Conservation (phyloP, 768 basidiomycete genomes). For the Neoboletus magnificus region DNA sequence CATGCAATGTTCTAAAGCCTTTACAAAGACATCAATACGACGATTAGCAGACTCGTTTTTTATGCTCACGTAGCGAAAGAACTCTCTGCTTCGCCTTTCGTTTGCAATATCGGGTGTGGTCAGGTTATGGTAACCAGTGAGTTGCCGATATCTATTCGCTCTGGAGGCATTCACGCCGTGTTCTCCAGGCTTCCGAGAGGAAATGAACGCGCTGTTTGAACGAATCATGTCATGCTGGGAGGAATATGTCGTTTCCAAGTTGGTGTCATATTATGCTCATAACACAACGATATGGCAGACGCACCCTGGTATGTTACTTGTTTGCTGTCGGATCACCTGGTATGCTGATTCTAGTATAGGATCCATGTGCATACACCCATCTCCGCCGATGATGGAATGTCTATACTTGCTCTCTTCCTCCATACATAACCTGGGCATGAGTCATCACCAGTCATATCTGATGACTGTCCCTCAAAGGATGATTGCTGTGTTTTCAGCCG, state of each 20-base stretch:
- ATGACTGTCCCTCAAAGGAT: conserved; percentile 37
- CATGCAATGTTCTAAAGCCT: conserved; percentile 1
- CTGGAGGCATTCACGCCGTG: conserved; percentile 4
- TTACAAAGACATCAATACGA: conserved; percentile 5
- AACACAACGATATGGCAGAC: conserved; percentile 3
- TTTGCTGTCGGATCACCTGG: conserved; percentile 1
- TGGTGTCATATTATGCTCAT: conserved; percentile 19
- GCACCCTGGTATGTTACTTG: conserved; percentile 10
- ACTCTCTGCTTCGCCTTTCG: conserved; percentile 42
- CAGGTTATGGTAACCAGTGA: conserved; percentile 36
- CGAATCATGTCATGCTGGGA: conserved; percentile 55
- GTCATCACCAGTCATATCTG: conserved; percentile 36
- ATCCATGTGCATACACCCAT: conserved; percentile 39
- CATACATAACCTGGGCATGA: conserved; percentile 54
- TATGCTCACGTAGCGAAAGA: conserved; percentile 50
- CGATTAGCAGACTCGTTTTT: conserved; percentile 41
- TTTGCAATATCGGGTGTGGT: conserved; percentile 43
- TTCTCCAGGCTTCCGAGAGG: conserved; percentile 47
- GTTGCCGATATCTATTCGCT: conserved; percentile 8
- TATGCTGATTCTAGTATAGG: conserved; percentile 19
- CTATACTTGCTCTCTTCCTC: conserved; percentile 52
- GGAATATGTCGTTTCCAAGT: conserved; percentile 35
- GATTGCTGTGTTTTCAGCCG: conserved; percentile 35
- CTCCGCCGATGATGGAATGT: conserved; percentile 51
- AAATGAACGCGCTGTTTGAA: conserved; percentile 41